phyloP scores from a whole-genome alignment of 495 filamentous ascomycete species.

The Filosporella fistucella region DNA sequence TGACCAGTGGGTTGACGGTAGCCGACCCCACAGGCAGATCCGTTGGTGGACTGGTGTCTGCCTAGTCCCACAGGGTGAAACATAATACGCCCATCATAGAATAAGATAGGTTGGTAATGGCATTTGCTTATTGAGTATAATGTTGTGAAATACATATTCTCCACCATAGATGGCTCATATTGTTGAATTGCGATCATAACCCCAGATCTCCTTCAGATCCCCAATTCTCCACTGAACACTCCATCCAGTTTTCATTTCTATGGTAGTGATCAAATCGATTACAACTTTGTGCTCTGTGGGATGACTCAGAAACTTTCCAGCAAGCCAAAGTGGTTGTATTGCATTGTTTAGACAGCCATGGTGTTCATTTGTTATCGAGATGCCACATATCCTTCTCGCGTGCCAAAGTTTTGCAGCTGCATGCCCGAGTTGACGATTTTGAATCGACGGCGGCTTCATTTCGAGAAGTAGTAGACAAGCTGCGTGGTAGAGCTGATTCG shows the following conservation, averaged over 20 bases:
- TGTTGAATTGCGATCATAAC: constrained; percentile 25
- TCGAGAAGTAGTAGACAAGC: constrained; percentile 40
- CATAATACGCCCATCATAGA: too few species aligned
- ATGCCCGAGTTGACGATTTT: constrained; percentile 18
- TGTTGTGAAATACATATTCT: too few species aligned
- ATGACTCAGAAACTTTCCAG: constrained; percentile 41
- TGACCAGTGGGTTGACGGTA: too few species aligned
- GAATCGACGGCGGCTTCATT: constrained; percentile 31
- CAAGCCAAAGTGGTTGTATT: constrained; percentile 46
- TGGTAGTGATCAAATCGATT: constrained; percentile 33
- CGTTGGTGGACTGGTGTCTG: too few species aligned
- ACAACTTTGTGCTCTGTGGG: constrained; percentile 38
- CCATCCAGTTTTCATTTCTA: constrained; percentile 44
- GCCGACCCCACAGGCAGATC: too few species aligned
- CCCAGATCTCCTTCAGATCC: constrained; percentile 41
- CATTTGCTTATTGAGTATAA: too few species aligned
- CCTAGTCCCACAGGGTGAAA: too few species aligned
- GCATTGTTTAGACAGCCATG: constrained; percentile 44
- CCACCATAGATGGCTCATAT: too few species aligned
- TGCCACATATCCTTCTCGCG: constrained; percentile 43
- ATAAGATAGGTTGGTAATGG: too few species aligned
- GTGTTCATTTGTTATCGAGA: constrained; percentile 41
- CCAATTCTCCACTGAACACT: constrained; percentile 39
- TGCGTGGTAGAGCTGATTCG: constrained; percentile 45
- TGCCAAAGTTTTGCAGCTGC: constrained; percentile 36